A percentile compares a stretch with the other conserved stretches of the same genome.
These are phyloP conservation scores for Colletotrichum plurivorum DNA, from an alignment of 2,329 filamentous ascomycete species.

Conservation along the genomic window DNA sequence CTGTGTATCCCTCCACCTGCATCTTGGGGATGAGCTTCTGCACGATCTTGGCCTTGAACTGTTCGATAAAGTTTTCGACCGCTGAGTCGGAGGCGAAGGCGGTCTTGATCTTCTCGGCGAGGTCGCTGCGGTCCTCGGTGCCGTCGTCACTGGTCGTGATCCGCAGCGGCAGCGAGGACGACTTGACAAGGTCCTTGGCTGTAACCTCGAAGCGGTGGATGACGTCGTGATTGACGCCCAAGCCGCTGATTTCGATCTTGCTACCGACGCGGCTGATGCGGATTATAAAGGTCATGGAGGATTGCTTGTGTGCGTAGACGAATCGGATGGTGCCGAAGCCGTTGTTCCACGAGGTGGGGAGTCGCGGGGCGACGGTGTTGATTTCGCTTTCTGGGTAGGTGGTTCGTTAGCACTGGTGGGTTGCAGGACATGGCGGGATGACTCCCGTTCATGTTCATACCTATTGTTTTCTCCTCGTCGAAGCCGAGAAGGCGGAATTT, in stretches of 20 bases:
- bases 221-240: constrained; percentile 84
- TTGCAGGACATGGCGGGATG: neutral
- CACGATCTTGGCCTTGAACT: constrained; percentile 84
- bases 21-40: constrained; percentile 86
- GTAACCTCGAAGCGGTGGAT: constrained; percentile 84
- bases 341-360: constrained; percentile 87
- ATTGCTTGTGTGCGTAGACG: constrained; percentile 88
- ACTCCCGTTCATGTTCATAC: constrained; percentile 57
- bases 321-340: constrained; percentile 81
- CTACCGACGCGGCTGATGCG: constrained; percentile 86
- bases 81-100: constrained; percentile 82
- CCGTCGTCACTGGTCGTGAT: constrained; percentile 62
- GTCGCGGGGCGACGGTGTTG: constrained; percentile 69
- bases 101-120: constrained; percentile 65
- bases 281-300: constrained; percentile 85
- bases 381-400: constrained; percentile 67
- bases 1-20: constrained; percentile 84
- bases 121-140: constrained; percentile 64
- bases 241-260: constrained; percentile 86
- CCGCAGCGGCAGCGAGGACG: constrained; percentile 68
- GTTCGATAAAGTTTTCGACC: constrained; percentile 77
- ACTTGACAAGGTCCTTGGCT: constrained; percentile 81
- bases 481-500: constrained; percentile 87
- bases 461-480: constrained; percentile 83
- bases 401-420: constrained; percentile 27